Evolutionary conservation across 345 rosid genomes (phyloP).

Genomic region (Anastatica hierochuntica): DNA sequence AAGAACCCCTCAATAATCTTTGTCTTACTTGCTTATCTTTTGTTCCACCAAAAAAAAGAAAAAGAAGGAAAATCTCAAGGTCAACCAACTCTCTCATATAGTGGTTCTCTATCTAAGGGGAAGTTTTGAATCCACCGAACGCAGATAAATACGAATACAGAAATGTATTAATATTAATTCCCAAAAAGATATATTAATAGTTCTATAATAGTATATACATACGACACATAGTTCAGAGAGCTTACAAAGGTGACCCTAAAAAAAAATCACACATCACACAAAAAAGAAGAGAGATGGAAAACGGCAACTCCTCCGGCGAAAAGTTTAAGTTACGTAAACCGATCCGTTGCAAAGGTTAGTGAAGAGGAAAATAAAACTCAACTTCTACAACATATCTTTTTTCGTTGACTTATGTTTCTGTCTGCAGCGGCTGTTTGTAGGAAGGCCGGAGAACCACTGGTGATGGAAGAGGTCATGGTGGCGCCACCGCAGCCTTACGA

Average conservation of each 20-base stretch:
- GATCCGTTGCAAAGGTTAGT: slow-evolving; percentile 55
- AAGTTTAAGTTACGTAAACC: slow-evolving; percentile 36
- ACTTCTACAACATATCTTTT: no score
- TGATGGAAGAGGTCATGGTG: slow-evolving; percentile 68
- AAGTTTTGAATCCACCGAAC: neutral
- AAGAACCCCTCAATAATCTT: no score
- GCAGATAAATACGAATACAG: neutral
- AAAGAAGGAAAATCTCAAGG: neutral
- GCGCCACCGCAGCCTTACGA: slow-evolving; percentile 62
- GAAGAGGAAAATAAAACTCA: neutral
- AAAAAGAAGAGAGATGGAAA: slow-evolving; percentile 20
- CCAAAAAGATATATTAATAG: neutral
- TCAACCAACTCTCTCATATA: neutral
- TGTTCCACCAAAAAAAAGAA: no score
- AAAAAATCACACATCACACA: no score
- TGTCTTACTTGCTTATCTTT: no score
- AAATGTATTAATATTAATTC: neutral
- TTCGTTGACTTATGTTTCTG: neutral
- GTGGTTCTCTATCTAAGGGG: no score
- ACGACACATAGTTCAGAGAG: neutral
- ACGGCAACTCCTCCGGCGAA: slow-evolving; percentile 13
- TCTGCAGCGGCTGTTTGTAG: slow-evolving; percentile 61
- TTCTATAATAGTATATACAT: neutral
- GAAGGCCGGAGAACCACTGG: slow-evolving; percentile 59
- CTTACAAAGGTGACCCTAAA: neutral